Conservation (phyloP, 169 alveolate genomes). For the Cryptosporidium sp. region DNA sequence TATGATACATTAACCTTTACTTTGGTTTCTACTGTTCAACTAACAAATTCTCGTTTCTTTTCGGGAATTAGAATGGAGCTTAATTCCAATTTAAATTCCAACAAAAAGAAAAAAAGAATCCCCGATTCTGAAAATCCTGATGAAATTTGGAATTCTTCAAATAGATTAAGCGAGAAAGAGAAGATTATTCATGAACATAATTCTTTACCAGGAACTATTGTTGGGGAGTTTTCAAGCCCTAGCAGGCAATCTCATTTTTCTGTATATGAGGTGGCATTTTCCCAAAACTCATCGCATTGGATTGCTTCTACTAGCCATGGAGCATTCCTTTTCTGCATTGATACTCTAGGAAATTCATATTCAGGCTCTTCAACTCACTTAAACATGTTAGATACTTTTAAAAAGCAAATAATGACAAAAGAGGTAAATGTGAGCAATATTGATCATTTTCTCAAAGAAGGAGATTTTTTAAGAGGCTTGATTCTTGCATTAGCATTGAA, state of each 20-base stretch:
- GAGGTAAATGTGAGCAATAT: conserved; percentile 83
- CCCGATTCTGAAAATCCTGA: conserved; percentile 64
- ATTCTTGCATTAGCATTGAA: conserved; percentile 86
- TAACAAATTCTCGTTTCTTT: conserved; percentile 81
- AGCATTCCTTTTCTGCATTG: conserved; percentile 75
- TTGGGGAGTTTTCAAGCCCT: conserved; percentile 76
- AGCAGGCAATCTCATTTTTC: conserved; percentile 70
- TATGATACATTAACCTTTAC: conserved; percentile 80
- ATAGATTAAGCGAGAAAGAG: conserved; percentile 77
- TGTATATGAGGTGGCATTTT: conserved; percentile 75
- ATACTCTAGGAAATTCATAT: conserved; percentile 73
- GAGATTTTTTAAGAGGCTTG: conserved; percentile 82
- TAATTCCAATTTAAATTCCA: conserved; percentile 78
- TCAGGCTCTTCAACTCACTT: conserved; percentile 74
- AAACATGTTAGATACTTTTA: conserved; percentile 78
- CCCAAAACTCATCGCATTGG: conserved; percentile 80
- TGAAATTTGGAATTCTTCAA: conserved; percentile 29
- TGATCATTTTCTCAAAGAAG: conserved; percentile 77
- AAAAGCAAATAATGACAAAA: conserved; percentile 84
- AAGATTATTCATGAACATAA: conserved; percentile 79
- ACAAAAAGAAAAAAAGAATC: conserved; percentile 40
- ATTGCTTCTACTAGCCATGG: conserved; percentile 83
- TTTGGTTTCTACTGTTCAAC: conserved; percentile 77
- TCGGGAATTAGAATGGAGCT: conserved; percentile 80
- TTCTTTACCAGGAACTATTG: conserved; percentile 80